Conservation (phyloP, 148 eudicot species). For the Drosera capensis region DNA sequence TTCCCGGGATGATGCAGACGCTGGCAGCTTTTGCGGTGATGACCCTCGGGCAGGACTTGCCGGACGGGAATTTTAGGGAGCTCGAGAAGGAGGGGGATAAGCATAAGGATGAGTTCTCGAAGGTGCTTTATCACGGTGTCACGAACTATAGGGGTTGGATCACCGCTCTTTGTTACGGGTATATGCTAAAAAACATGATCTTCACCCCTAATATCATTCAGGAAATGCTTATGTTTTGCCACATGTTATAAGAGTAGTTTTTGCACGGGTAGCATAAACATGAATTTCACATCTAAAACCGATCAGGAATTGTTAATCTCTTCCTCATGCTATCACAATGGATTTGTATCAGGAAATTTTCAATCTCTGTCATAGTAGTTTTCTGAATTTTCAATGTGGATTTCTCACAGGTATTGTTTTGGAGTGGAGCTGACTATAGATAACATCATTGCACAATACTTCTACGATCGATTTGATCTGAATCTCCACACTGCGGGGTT, state of each 20-base stretch:
- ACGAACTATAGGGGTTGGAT: slow-evolving; percentile 65
- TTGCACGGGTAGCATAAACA: too few relatives aligned
- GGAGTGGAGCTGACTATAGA: slow-evolving; percentile 75
- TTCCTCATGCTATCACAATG: too few relatives aligned
- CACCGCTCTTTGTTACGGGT: slow-evolving; percentile 57
- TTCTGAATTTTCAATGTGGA: too few relatives aligned
- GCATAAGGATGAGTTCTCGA: slow-evolving; percentile 26
- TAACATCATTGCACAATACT: slow-evolving; percentile 74
- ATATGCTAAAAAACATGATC: too few relatives aligned
- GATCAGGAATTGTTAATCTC: too few relatives aligned
- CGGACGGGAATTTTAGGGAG: slow-evolving; percentile 44
- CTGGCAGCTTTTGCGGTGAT: slow-evolving; percentile 39
- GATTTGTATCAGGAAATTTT: too few relatives aligned
- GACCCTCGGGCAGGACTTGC: slow-evolving; percentile 54
- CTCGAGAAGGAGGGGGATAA: slow-evolving; percentile 36
- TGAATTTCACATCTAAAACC: too few relatives aligned
- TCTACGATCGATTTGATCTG: slow-evolving; percentile 46
- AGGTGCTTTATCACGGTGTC: slow-evolving; percentile 26
- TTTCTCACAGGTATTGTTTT: slow-evolving; percentile 67
- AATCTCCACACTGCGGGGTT: slow-evolving; percentile 53
- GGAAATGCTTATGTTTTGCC: too few relatives aligned
- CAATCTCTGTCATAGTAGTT: too few relatives aligned
- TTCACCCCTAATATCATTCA: too few relatives aligned
- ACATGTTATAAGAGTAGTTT: too few relatives aligned
- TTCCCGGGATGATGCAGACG: slow-evolving; percentile 58